Evolutionary conservation across 176 grass and related monocot genomes (phyloP).

Genomic region (Rhynchospora pubera): DNA sequence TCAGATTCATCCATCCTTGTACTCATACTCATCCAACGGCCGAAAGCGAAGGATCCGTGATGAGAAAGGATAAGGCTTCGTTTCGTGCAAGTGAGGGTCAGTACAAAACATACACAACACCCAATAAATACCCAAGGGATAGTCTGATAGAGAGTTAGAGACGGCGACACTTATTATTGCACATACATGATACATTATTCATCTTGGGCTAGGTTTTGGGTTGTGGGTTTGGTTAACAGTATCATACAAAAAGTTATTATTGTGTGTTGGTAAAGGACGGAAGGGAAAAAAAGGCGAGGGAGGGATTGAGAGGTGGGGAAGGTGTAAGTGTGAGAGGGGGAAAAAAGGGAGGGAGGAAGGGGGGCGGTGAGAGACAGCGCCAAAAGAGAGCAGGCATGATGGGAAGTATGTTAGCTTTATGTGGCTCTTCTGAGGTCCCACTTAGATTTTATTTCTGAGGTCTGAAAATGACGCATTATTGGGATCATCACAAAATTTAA

Average conservation of each 20-base stretch:
- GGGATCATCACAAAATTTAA: background rate
- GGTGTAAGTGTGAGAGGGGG: background rate
- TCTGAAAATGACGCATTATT: background rate
- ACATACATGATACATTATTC: background rate
- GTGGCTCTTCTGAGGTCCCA: constrained; percentile 2
- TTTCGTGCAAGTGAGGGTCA: constrained; percentile 13
- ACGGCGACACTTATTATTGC: too few species aligned
- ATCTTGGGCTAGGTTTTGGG: background rate
- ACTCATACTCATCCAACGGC: background rate
- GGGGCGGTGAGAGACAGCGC: background rate
- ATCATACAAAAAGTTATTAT: background rate
- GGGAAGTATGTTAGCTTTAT: background rate
- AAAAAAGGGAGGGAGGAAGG: background rate
- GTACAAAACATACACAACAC: background rate
- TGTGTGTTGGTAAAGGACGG: background rate
- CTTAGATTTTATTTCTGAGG: constrained; percentile 2
- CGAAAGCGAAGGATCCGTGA: background rate
- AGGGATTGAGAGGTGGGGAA: background rate
- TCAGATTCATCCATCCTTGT: background rate
- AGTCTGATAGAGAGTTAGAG: too few species aligned
- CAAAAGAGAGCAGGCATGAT: constrained; percentile 7
- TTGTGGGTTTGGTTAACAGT: background rate
- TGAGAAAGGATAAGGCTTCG: background rate
- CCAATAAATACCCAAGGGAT: background rate
- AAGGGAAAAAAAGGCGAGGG: background rate